Percentiles rank a stretch among this genome's conserved stretches.
These are phyloP conservation scores for Termitomyces sp. DNA, from an alignment of 768 basidiomycete genomes.

Conservation along the genomic window DNA sequence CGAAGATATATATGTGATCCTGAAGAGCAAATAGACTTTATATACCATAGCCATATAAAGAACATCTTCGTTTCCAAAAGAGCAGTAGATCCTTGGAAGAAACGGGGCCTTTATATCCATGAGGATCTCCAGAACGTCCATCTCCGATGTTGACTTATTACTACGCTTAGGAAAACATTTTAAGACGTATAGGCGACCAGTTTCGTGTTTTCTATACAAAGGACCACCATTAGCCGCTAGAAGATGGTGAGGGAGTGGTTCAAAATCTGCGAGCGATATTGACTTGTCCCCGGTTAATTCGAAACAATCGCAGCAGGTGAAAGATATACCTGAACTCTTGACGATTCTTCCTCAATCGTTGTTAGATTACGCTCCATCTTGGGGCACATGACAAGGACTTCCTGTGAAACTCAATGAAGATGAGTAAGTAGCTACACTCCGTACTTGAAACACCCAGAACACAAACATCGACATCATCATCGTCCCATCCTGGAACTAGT, in stretches of 20 bases:
- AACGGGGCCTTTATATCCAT: conserved; percentile 30
- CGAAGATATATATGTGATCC: neutral
- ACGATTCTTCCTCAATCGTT: conserved; percentile 26
- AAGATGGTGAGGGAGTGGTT: conserved; percentile 16
- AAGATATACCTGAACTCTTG: conserved; percentile 18
- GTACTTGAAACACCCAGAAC: neutral
- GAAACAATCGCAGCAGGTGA: neutral
- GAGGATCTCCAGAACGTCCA: conserved; percentile 29
- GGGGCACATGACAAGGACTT: conserved; percentile 41
- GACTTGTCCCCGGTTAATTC: conserved; percentile 11
- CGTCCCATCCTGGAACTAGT: conserved; percentile 39
- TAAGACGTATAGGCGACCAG: conserved; percentile 26
- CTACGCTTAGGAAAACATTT: conserved; percentile 16
- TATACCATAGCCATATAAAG: conserved; percentile 37
- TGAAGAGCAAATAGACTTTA: neutral
- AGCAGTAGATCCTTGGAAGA: conserved; percentile 31
- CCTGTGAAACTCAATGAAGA: conserved; percentile 23
- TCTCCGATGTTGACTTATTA: conserved; percentile 24
- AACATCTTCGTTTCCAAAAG: conserved; percentile 33
- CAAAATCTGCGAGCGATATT: conserved; percentile 27
- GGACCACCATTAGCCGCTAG: conserved; percentile 7
- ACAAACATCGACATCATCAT: conserved; percentile 45
- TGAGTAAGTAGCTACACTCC: neutral
- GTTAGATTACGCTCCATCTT: conserved; percentile 26
- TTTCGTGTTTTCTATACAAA: conserved; percentile 24